A percentile compares a stretch with the other conserved stretches of the same genome.
Evolutionary conservation across 148 eudicot species (phyloP).

Genomic region (Chenopodium suecicum): DNA sequence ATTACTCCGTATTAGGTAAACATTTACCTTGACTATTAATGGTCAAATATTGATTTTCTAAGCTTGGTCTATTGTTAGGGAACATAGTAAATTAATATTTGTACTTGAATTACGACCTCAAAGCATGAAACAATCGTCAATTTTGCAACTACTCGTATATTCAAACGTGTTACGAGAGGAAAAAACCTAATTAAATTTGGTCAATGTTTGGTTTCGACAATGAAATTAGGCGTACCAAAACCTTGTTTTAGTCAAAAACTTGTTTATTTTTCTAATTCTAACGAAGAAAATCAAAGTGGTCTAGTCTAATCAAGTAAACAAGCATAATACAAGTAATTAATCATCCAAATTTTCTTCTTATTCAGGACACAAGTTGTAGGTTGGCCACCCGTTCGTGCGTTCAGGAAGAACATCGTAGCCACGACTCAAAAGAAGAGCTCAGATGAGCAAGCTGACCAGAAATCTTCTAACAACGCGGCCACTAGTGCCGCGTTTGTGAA

Average conservation of each 20-base stretch:
- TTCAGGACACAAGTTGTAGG: conserved; percentile 66
- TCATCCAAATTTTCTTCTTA: neutral
- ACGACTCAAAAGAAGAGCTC: conserved; percentile 34
- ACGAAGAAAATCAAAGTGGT: neutral
- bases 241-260: conserved; percentile 3
- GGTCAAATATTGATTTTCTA: neutral
- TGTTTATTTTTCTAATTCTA: neutral
- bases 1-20: neutral
- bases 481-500: conserved; percentile 40
- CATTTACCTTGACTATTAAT: neutral
- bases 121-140: neutral
- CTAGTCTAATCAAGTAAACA: neutral
- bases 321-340: neutral
- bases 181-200: neutral
- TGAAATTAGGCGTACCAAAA: conserved; percentile 29
- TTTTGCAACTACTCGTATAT: neutral
- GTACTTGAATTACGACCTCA: neutral
- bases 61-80: neutral
- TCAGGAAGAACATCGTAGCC: conserved; percentile 49
- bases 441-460: conserved; percentile 28
- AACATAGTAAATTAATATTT: neutral
- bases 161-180: neutral
- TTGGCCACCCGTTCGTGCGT: conserved; percentile 71
- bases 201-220: conserved; percentile 25
- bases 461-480: conserved; percentile 15